phyloP scores from a whole-genome alignment of 345 rosid genomes.

The Triadica sebifera region DNA sequence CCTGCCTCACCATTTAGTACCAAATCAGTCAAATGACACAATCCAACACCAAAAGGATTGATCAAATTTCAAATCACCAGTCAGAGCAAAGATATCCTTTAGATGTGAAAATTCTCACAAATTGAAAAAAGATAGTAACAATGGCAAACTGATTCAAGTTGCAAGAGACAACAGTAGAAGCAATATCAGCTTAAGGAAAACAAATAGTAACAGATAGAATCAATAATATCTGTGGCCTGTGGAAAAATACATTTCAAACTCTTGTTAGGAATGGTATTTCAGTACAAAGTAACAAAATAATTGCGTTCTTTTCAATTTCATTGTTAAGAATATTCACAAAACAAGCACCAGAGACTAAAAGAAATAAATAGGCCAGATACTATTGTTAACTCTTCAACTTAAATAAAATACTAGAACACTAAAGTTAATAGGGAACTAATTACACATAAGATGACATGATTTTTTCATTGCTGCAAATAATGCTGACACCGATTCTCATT shows the following conservation, averaged over 20 bases:
- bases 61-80: background rate
- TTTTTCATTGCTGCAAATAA: background rate
- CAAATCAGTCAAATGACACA: background rate
- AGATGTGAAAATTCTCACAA: background rate
- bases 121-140: background rate
- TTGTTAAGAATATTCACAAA: background rate
- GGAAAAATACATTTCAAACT: background rate
- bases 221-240: background rate
- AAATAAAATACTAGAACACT: background rate
- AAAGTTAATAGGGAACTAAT: background rate
- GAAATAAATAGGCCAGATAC: background rate
- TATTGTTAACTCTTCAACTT: background rate
- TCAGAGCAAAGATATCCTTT: background rate
- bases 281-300: too few relatives aligned
- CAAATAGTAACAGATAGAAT: background rate
- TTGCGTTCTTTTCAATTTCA: background rate
- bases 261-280: too few relatives aligned
- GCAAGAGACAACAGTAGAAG: background rate
- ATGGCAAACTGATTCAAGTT: background rate
- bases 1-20: background rate
- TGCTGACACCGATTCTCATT: too few relatives aligned
- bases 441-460: background rate
- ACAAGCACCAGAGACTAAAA: background rate
- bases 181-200: too few relatives aligned
- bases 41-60: background rate